Evolutionary conservation across 169 alveolate species (phyloP).

Genomic region (Cryptosporidium xiaoi): DNA sequence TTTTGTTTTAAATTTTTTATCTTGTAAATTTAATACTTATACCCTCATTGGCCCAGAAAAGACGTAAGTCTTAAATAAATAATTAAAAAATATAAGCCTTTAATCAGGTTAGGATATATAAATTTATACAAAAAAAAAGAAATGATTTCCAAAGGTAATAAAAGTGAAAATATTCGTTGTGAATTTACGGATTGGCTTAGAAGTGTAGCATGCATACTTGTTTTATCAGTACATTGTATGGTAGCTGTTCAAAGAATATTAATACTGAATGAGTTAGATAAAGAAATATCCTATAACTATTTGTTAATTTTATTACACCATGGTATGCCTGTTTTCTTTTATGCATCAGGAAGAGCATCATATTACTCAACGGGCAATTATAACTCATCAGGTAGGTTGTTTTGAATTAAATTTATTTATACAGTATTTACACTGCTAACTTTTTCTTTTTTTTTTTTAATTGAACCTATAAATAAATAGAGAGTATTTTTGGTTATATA

Average conservation of each 20-base stretch:
- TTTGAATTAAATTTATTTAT: not conserved
- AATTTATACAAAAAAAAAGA: not conserved
- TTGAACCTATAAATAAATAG: not conserved
- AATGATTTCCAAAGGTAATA: not conserved
- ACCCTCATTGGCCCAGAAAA: not conserved
- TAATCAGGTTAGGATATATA: not conserved
- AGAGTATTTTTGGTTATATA: not conserved
- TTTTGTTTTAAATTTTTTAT: too few species aligned
- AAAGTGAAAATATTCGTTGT: not conserved
- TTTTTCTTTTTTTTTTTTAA: not conserved
- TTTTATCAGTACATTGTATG: conserved; percentile 63
- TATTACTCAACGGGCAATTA: conserved; percentile 5
- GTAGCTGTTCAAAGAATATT: conserved; percentile 55
- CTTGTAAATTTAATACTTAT: too few species aligned
- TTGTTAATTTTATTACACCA: conserved; percentile 18
- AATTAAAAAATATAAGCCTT: not conserved
- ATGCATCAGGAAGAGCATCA: conserved; percentile 69
- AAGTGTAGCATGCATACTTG: conserved; percentile 69
- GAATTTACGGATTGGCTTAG: conserved; percentile 68
- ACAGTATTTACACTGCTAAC: not conserved
- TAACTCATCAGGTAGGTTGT: conserved; percentile 33
- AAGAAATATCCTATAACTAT: conserved; percentile 42
- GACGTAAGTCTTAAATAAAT: not conserved
- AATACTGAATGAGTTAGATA: not conserved
- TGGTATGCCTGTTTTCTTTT: conserved; percentile 72